Evolutionary conservation across 106 monocot species (phyloP).

Genomic region (Dactylorhiza incarnata): DNA sequence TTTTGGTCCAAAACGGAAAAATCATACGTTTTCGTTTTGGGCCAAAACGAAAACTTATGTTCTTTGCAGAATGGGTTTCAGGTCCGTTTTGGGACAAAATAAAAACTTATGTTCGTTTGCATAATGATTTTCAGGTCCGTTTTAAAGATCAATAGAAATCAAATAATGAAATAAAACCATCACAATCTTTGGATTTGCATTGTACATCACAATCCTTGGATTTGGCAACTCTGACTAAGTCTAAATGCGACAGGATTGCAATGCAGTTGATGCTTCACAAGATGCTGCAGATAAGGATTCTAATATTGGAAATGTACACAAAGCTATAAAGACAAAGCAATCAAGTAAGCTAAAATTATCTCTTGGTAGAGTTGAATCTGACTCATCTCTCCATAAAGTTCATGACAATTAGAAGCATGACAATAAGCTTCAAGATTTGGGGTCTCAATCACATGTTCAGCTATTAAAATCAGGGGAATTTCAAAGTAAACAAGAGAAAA

Average conservation of each 20-base stretch:
- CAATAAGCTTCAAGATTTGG: neutral
- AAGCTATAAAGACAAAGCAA: conserved; percentile 5
- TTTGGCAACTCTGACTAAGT: neutral
- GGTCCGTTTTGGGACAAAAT: too few relatives aligned
- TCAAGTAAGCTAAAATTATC: neutral
- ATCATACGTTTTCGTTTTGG: too few relatives aligned
- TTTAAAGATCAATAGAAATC: too few relatives aligned
- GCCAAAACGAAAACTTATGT: too few relatives aligned
- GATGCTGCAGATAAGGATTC: conserved; percentile 1
- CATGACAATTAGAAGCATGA: neutral
- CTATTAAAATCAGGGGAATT: neutral
- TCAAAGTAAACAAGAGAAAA: neutral
- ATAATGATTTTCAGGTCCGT: too few relatives aligned
- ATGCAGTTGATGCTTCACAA: neutral
- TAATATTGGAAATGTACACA: neutral
- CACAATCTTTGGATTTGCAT: too few relatives aligned
- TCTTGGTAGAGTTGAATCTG: neutral
- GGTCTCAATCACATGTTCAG: neutral
- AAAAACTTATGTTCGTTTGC: too few relatives aligned
- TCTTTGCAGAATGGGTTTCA: too few relatives aligned
- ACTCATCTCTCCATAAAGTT: neutral
- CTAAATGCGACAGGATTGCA: neutral
- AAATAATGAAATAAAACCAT: too few relatives aligned
- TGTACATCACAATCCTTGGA: too few relatives aligned
- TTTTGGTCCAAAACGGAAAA: too few relatives aligned